Evolutionary conservation across 805 yeast species (phyloP), one percentile per base, ranked within the genome.

Genomic region (Zygosaccharomyces pseudorouxii): DNA sequence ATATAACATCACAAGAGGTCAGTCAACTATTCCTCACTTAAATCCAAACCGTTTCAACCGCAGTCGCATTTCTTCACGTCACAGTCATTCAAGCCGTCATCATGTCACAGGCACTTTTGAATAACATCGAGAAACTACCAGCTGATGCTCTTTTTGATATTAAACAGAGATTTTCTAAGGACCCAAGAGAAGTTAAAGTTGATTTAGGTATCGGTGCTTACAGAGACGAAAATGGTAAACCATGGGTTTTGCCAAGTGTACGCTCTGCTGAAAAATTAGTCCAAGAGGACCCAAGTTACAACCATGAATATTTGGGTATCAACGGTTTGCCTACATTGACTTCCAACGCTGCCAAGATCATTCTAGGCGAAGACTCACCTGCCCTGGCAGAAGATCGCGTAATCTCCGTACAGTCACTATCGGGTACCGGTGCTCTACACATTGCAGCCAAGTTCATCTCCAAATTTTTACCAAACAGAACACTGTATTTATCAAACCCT

Each of bases 361-460:
- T 90, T 49, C 67, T 86, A 40, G 95, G 93, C 37, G 71, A 70
- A 1, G 75, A 81, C 43, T 78, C 85, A 2, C 62, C 68, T 18
- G 82, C 81, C 8, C 62, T 84, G 38, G 69, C 71, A 11, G 82
- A 79, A 44, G 77, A 78, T 48, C 76, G 95, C 59, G 77, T 90
- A 36, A 85, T 89, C 46, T 80, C 95, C 43, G 76, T 89, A 11
- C 99, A 92, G 71, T 85, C 97, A 49, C 76, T 92, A 53, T 85
- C 95, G 35, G 99, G 99, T 54, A 92, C 99, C 33, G 99, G 99
- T 53, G 96, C 98, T 3, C 73, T 90, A 60, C 97, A 90, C 61
- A 71, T 90, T 58, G 93, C 90, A 27, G 96, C 89, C n/a, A 71
- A 65, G 52, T 70, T 72, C 47, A 46, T 71, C 40, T 50, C 62